Evolutionary conservation across 1,139 yeast species (phyloP), one percentile per base, ranked within the genome.

Genomic region (Saccharomyces hybrid): DNA sequence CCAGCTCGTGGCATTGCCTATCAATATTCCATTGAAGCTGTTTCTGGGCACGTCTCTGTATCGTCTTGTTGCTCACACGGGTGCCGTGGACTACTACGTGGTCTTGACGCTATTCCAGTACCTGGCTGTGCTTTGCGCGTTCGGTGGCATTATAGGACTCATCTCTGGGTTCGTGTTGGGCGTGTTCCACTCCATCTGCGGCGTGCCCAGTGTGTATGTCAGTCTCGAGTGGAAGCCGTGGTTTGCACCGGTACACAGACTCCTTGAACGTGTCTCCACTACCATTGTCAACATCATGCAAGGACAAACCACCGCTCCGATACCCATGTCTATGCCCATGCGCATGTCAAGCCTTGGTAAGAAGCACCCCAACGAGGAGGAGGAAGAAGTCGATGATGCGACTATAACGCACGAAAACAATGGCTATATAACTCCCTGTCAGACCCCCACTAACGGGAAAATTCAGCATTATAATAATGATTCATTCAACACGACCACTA

Each of bases 1-100:
- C 8, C 60, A 56, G 38, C 51, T 64, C 12, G 51, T 47, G 34
- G 49, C 55, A 8, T 47, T 56, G 48, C 58, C 58, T 4, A 14
- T 52, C 26, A 54, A 56, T 21, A 50, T 54, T 5, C 51, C 51
- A 21, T 16, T 52, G 38, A 44, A 44, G 34, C 6, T 54, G 2
- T 29, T 52, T 4, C 52, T 55, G 38, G 57, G 59, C 11, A 52
- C 58, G 14, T 50, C 63, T 1, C 29, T 61, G 27, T n/a, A 42
- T 24, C 57, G 56, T 7, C 32, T 59, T n/a, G 38, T 49, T n/a
- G 42, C 47, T 9, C 44, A 50, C 4, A 27, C 54, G n/a, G 55
- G 53, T 27, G 14, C 50, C 32, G 50, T 54, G 47, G 52, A 55
- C 24, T 32, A 47, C 16, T 52, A 52, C 8, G 57, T 55, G n/a